phyloP scores from a whole-genome alignment of 768 basidiomycete species.

The Macrolepiota dolichaula region DNA sequence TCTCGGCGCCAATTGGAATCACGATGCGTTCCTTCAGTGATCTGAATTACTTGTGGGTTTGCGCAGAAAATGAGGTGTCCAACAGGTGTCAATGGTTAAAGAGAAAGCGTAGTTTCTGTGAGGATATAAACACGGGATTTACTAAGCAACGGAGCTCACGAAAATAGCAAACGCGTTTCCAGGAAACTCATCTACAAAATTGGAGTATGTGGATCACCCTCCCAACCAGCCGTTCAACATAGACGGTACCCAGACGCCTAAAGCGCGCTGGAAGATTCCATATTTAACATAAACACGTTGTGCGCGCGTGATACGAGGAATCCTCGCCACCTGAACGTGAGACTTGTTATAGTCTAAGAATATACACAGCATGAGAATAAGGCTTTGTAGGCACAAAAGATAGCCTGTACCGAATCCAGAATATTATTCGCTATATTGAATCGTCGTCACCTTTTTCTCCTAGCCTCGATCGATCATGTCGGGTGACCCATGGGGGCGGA shows the following conservation, averaged over 20 bases:
- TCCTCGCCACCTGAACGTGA: neutral
- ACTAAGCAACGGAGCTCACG: neutral
- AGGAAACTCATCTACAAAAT: constrained; percentile 13
- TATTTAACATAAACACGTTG: neutral
- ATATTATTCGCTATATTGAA: neutral
- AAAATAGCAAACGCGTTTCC: neutral
- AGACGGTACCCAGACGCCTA: neutral
- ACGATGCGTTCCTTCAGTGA: neutral
- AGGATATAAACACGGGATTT: neutral
- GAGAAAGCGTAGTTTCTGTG: neutral
- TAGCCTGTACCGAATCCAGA: neutral
- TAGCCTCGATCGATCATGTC: neutral
- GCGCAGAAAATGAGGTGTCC: too few relatives aligned
- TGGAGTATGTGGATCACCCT: neutral
- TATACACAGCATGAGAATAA: neutral
- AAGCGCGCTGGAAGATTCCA: neutral
- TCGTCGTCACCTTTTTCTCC: neutral
- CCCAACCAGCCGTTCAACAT: neutral
- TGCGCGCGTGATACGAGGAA: neutral
- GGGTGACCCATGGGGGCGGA: constrained; percentile 7
- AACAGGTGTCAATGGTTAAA: neutral
- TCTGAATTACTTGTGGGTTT: neutral
- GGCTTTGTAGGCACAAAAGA: neutral
- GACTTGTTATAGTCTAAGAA: neutral
- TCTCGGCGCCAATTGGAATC: neutral